Evolutionary conservation across 192 early-diverging fungal genomes (phyloP), one percentile per base, ranked within the genome.

Genomic region (Coemansia asiatica): DNA sequence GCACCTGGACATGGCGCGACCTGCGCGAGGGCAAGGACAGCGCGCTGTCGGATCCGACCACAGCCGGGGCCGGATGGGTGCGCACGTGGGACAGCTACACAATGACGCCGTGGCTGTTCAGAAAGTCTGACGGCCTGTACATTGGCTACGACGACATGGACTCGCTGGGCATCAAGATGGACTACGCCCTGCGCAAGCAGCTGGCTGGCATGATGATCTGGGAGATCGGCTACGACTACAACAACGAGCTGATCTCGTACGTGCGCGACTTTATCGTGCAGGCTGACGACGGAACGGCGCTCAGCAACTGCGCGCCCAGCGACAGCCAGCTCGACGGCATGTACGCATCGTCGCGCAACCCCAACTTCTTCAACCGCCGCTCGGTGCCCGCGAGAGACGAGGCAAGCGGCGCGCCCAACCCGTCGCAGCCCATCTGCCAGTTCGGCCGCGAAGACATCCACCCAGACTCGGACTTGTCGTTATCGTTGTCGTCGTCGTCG

Each of bases 51-150:
- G 63, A 57, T 47, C 64, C 71, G 4, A 65, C 62, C 25, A 74
- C 54, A 50, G 82, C 68, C 44, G 63, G 66, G 12, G 57, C 83
- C 1, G 85, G 84, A 4, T 94, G 89, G 90, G 65, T 87, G 19
- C 85, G 89, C 33, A 72, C 82, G 35, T 91, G 87, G 84, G 90
- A 92, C 55, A 50, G 68, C 9, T 74, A 64, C 22, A 87, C 86
- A 6, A 78, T 85, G 69, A 91, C 90, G 9, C 91, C 92, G 3
- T 92, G 90, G 90, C 44, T 94, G 26, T 94, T 85, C 72, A 86
- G 88, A 35, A 69, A 79, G 28, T 62, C 64, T 0, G 88, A 83
- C 49, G 85, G 72, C 31, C 68, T 79, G 31, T 90, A 87, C 61
- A 84, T 93, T 62, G 87, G 88, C 18, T 93, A 93, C 64, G 89